Conservation (phyloP, 805 yeast genomes). For the Deakozyma indianensis region DNA sequence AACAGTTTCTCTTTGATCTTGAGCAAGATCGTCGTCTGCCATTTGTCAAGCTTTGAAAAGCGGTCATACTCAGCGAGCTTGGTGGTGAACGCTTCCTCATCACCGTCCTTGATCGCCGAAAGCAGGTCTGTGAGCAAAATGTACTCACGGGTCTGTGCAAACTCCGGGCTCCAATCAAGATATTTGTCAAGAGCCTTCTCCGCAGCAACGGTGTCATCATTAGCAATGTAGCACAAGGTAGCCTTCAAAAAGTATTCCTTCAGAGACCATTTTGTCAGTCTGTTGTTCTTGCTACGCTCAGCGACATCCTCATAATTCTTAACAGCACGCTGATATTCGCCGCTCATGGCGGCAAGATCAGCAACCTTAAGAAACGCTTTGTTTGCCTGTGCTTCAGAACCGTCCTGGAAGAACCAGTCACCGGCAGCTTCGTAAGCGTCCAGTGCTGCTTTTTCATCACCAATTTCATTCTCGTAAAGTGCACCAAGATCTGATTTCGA, state of each 20-base stretch:
- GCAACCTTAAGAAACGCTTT: conserved; percentile 85
- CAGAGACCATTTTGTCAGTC: conserved; percentile 74
- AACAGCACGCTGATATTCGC: conserved; percentile 63
- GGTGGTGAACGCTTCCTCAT: conserved; percentile 58
- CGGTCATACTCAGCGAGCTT: conserved; percentile 75
- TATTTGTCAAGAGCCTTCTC: conserved; percentile 52
- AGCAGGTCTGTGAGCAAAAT: conserved; percentile 51
- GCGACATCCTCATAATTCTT: conserved; percentile 68
- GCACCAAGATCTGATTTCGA: conserved; percentile 85
- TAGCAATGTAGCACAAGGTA: conserved; percentile 69
- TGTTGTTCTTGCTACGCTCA: conserved; percentile 57
- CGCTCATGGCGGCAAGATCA: conserved; percentile 65
- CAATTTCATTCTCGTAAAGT: conserved; percentile 62
- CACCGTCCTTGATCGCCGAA: conserved; percentile 67
- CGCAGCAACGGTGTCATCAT: conserved; percentile 76
- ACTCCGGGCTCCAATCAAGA: conserved; percentile 53
- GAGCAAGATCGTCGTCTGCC: conserved; percentile 74
- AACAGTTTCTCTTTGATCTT: conserved; percentile 64
- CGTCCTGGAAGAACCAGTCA: conserved; percentile 89
- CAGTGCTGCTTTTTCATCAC: conserved; percentile 55
- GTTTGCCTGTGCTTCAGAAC: conserved; percentile 78
- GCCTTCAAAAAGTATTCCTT: conserved; percentile 85
- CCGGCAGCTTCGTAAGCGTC: conserved; percentile 83
- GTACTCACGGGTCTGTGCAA: conserved; percentile 55
- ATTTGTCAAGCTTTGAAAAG: conserved; percentile 74